Evolutionary conservation across 1,139 yeast species (phyloP).

Genomic region (Hansenula sp.): DNA sequence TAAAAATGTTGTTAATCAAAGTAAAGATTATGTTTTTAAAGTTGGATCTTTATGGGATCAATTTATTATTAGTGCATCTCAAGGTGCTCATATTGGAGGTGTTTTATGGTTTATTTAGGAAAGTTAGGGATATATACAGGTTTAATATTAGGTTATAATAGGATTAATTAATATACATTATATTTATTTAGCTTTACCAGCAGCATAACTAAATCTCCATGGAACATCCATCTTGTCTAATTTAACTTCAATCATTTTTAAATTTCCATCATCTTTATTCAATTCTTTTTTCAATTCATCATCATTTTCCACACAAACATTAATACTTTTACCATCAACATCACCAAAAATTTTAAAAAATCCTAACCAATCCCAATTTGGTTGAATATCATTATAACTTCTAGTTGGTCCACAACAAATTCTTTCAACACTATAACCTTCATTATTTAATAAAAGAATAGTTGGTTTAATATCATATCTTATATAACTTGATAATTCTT

Average conservation of each 20-base stretch:
- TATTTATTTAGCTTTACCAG: too few relatives aligned
- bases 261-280: slow-evolving; percentile 28
- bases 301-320: slow-evolving; percentile 23
- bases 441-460: slow-evolving; percentile 69
- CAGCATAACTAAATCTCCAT: slow-evolving; percentile 36
- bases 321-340: slow-evolving; percentile 31
- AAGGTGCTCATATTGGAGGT: slow-evolving; percentile 1
- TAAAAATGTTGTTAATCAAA: slow-evolving; percentile 6
- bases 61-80: slow-evolving; percentile 3
- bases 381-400: slow-evolving; percentile 74
- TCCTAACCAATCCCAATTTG: slow-evolving; percentile 71
- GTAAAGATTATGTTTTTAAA: neutral
- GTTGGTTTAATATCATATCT: slow-evolving; percentile 58
- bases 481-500: slow-evolving; percentile 68
- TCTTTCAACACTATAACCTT: slow-evolving; percentile 86
- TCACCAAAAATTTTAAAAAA: slow-evolving; percentile 70
- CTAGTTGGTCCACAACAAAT: slow-evolving; percentile 74
- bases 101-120: slow-evolving; percentile 30
- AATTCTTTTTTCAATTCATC: slow-evolving; percentile 36
- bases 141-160: too few relatives aligned
- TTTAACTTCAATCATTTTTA: slow-evolving; percentile 54
- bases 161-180: too few relatives aligned
- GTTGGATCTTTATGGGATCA: slow-evolving; percentile 6
- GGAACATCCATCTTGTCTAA: slow-evolving; percentile 61
- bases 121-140: slow-evolving; percentile 26